Base-by-base conservation (phyloP, 2,329 filamentous ascomycete species). In the Talaromyces islandicus region DNA sequence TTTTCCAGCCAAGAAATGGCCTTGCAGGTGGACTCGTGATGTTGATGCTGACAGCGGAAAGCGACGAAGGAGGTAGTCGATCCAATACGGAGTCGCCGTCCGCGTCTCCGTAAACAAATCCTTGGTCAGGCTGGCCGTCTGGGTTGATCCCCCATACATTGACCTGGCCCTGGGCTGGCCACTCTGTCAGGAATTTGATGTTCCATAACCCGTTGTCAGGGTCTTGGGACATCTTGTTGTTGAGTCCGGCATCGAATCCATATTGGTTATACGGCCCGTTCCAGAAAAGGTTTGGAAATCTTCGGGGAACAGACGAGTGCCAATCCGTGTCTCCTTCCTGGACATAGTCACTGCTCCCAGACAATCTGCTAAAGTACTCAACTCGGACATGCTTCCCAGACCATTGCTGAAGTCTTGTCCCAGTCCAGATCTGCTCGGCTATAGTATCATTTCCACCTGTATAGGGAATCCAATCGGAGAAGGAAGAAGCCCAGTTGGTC, bases 91-190 rank as follows among this genome's bases (percentile, higher is more conserved):
- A 78, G 67, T 88, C 85, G 27, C 76, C 76, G 66, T 88, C 83
- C 14, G 86, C 79, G 68, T 88, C 86, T 24, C 86, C 86, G 62
- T 80, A 83, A 2, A 86, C 80, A 59, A 77, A 80, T 7, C 80
- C 81, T 62, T 84, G 78, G 69, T 88, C 86, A 0, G 86, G 85
- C 64, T 82, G 73, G 21, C 85, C 84, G 69, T 87, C 81, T 0
- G 81, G 80, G 65, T 88, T 85, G 69, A 88, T 84, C 56, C 86
- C 86, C 86, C 86, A 88, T 5, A 86, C 78, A 64, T 88, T 88
- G 61, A 88, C 73, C 66, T 88, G 85, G 59, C 85, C 81, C 54
- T 81, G 73, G 2, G 82, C 80, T 6, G 86, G 86, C 81, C 84
- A 88, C 67, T 88, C 86, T 3, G 80, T 77, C 79, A 87, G 82